Percentiles rank a stretch among this genome's conserved stretches.
Conservation (phyloP, 75 land plant species). For the Cupressus sempervirens region DNA sequence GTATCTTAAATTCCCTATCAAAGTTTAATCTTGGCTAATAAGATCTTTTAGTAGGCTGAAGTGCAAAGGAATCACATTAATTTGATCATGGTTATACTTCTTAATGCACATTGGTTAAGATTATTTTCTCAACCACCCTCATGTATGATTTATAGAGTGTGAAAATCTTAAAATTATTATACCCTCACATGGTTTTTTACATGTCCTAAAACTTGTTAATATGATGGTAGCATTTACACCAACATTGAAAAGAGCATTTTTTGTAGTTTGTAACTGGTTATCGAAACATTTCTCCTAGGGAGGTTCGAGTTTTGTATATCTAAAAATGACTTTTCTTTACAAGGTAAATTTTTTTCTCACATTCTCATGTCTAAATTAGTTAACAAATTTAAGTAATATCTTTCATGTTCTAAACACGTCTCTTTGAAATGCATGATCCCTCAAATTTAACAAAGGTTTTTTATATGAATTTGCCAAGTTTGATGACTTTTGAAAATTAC, state of each 20-base stretch:
- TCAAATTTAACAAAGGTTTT: slow-evolving; percentile 21
- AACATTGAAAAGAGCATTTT: slow-evolving; percentile 38
- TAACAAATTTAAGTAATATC: background rate
- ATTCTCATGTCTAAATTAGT: background rate
- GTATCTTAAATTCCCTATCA: no score
- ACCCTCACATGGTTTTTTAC: no score
- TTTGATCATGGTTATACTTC: slow-evolving; percentile 76
- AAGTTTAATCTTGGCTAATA: background rate
- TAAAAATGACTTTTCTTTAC: slow-evolving; percentile 66
- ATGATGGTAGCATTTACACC: slow-evolving; percentile 39
- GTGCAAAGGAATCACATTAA: slow-evolving; percentile 38
- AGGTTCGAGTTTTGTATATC: slow-evolving; percentile 62
- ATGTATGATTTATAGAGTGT: no score
- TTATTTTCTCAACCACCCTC: no score
- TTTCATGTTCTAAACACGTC: background rate
- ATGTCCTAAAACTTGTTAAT: slow-evolving; percentile 49
- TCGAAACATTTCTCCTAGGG: slow-evolving; percentile 72
- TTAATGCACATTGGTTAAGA: slow-evolving; percentile 42
- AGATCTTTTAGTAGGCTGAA: slow-evolving; percentile 15
- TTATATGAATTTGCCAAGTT: slow-evolving; percentile 74
- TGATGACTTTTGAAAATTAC: slow-evolving; percentile 87
- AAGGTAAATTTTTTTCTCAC: slow-evolving; percentile 35
- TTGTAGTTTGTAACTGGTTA: slow-evolving; percentile 81
- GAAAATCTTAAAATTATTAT: no score
- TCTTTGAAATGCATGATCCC: background rate